Evolutionary conservation across 2,329 filamentous ascomycete genomes (phyloP), one percentile per base, ranked within the genome.

Genomic region (Colletotrichum sp.): DNA sequence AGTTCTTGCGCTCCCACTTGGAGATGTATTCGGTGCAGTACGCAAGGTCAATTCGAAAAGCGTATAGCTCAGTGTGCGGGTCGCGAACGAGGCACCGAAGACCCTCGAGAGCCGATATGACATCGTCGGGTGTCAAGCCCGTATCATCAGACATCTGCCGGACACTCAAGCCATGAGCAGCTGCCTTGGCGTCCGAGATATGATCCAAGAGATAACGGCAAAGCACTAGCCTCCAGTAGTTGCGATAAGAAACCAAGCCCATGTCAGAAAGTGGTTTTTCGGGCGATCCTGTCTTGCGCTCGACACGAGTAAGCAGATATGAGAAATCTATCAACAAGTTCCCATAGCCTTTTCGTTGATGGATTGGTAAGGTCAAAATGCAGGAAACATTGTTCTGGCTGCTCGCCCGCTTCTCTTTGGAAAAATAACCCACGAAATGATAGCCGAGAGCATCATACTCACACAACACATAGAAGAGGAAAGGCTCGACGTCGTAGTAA

Each of bases 381-480:
- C 97, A 99, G 10, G 96, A 98, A 64, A 99, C 97, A 79, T 99
- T 99, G 85, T 99, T 99, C 80, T 96, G 94, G 77, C 96, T 98
- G 84, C 95, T 96, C 3, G 95, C 94, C 59, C 98, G 91, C 86
- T 99, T 99, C 86, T 99, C 97, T 84, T 99, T 99, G 67, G 97
- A 99, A 81, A 99, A 99, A 83, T 99, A 99, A n/a, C 97, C 97
- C 30, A 99, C 96, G 79, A 99, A 97, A 83, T 98, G 97, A 82
- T 97, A 98, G 21, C 96, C 96, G 21, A 94, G 91, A 72, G 97
- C 94, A 81, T 98, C 95, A 80, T 96, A 96, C 80, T 98, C 97
- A 79, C 96, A 98, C 87, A 99, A 95, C 80, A 98, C 96, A 83
- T 99, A 99, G 87, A 99, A 99, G 8, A 99, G 86, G 83, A 99